These are phyloP conservation scores for Warburgia ugandensis DNA, from an alignment of 164 flowering plant species.

Conservation along the genomic window DNA sequence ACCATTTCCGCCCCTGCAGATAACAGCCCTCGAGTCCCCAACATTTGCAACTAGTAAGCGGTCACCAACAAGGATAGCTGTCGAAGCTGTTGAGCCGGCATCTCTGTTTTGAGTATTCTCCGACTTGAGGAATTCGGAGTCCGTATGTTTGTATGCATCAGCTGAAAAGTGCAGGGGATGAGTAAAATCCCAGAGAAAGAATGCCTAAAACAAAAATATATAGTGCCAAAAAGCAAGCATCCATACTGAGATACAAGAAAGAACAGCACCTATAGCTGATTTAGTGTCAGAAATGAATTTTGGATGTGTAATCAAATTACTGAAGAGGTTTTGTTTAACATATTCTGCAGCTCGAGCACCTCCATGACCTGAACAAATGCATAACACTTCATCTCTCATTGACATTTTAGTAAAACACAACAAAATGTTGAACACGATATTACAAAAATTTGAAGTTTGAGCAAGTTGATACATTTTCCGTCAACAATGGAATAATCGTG, in stretches of 20 bases:
- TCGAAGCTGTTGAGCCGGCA: slow-evolving; percentile 99
- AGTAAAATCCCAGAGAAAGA: not conserved
- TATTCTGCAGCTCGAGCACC: slow-evolving; percentile 98
- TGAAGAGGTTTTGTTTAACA: slow-evolving; percentile 88
- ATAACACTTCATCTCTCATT: no score
- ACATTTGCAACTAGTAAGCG: slow-evolving; percentile 95
- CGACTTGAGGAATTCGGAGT: slow-evolving; percentile 83
- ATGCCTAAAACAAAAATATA: not conserved
- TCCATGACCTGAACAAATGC: slow-evolving; percentile 81
- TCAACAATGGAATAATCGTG: not conserved
- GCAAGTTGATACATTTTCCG: not conserved
- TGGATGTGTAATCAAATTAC: slow-evolving; percentile 87
- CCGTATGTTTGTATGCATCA: slow-evolving; percentile 92
- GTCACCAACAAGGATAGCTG: slow-evolving; percentile 94
- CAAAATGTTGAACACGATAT: not conserved
- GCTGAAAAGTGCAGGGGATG: no score
- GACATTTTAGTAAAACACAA: no score
- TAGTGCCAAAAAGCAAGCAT: not conserved
- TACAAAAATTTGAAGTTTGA: not conserved
- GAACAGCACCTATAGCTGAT: slow-evolving; percentile 74
- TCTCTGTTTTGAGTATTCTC: slow-evolving; percentile 83
- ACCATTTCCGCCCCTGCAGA: slow-evolving; percentile 92
- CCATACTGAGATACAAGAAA: no score
- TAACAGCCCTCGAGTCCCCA: slow-evolving; percentile 96
- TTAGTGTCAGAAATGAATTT: slow-evolving; percentile 91